Percentiles rank a stretch among this genome's conserved stretches.
Conservation (phyloP, 2,329 filamentous ascomycete genomes). For the Venturia nashicola region DNA sequence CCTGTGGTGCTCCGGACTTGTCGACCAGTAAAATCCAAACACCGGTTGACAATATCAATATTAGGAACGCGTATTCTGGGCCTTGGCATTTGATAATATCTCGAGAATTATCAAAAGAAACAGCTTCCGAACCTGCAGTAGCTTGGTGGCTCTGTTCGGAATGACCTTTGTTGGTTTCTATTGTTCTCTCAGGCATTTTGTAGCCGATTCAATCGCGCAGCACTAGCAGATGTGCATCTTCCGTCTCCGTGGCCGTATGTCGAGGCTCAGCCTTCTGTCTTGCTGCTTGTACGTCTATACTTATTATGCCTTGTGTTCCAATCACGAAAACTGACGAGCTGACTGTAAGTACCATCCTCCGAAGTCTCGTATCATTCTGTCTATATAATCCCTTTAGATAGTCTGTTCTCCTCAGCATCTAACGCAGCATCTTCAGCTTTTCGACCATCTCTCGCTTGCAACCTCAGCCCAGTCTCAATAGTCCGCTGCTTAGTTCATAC, state of each 20-base stretch:
- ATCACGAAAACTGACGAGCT: background rate
- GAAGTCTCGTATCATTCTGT: background rate
- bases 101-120: background rate
- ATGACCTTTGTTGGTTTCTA: background rate
- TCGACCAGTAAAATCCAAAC: background rate
- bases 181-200: background rate
- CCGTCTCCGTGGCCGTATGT: background rate
- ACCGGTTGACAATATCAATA: background rate
- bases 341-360: background rate
- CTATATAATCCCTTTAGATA: background rate
- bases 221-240: background rate
- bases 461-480: background rate
- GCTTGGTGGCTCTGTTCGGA: background rate
- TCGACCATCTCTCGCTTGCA: background rate
- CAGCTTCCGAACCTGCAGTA: background rate
- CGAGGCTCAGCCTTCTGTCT: background rate
- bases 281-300: background rate
- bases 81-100: background rate
- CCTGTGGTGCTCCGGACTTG: background rate
- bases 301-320: background rate
- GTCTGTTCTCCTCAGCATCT: background rate
- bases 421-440: background rate
- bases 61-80: background rate
- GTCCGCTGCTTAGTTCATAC: background rate
- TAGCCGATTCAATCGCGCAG: background rate